phyloP scores from a whole-genome alignment of 768 basidiomycete species.

The Solioccasus polychromus region DNA sequence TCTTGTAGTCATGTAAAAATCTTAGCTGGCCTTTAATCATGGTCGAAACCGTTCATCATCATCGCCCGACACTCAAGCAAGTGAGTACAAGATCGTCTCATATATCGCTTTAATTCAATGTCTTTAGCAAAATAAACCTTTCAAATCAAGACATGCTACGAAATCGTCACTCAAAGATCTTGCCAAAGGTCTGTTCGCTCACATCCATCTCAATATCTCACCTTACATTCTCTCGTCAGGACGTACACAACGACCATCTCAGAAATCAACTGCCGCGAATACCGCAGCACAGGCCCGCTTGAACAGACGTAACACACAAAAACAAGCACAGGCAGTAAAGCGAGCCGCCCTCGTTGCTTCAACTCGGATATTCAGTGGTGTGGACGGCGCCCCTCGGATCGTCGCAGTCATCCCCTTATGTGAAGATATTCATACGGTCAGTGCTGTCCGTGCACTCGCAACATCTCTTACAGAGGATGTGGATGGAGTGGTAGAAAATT shows the following conservation, averaged over 20 bases:
- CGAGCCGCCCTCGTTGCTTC: slow-evolving; percentile 64
- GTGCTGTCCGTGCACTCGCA: slow-evolving; percentile 55
- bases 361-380: slow-evolving; percentile 74
- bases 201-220: neutral
- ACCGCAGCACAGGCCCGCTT: slow-evolving; percentile 65
- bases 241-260: slow-evolving; percentile 51
- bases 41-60: slow-evolving; percentile 48
- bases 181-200: slow-evolving; percentile 63
- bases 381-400: slow-evolving; percentile 78
- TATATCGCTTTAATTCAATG: neutral
- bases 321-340: slow-evolving; percentile 76
- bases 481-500: slow-evolving; percentile 9
- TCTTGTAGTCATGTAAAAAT: too few species aligned
- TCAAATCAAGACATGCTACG: slow-evolving; percentile 88
- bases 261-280: slow-evolving; percentile 48
- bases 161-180: slow-evolving; percentile 82
- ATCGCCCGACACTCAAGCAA: slow-evolving; percentile 87
- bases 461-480: slow-evolving; percentile 52
- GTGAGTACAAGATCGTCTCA: slow-evolving; percentile 31
- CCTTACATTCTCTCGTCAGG: slow-evolving; percentile 39
- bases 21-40: too few species aligned
- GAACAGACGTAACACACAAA: slow-evolving; percentile 81
- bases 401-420: slow-evolving; percentile 86
- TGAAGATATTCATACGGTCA: slow-evolving; percentile 53
- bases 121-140: slow-evolving; percentile 79